Evolutionary conservation across 495 filamentous ascomycete genomes (phyloP), one percentile per base, ranked within the genome.

Genomic region (Chaetomium cochliodes): DNA sequence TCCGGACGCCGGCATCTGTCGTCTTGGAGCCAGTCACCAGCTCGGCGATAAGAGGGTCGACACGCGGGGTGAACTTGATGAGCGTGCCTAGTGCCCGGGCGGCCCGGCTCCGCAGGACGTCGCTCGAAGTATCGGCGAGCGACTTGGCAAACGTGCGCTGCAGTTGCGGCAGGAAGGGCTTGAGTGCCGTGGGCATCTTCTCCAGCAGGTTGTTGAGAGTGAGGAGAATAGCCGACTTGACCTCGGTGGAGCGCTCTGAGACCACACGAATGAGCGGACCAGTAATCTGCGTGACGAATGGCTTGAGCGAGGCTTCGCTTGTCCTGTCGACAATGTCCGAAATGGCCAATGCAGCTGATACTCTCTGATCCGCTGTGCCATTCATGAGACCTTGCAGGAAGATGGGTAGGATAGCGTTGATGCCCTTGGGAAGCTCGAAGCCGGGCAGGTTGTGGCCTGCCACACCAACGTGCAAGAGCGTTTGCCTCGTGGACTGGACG

Each of bases 331-430:
- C 87, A 67, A 98, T 89, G 72, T 98, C 96, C 3, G 92, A 94
- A 67, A 98, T 96, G 9, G 90, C 94, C 54, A 98, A 82, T 62
- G 96, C 96, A 47, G 94, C 85, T 72, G 96, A 89, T 18, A 90
- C 94, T 71, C 92, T 84, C 78, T 98, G 96, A 5, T 98, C 96
- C 13, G 89, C 76, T 20, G 89, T 92, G 62, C 94, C 94, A 70
- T 98, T 97, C 86, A 98, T 94, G 65, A 98, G 84, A 78, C 93
- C 94, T 72, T 98, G 94, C 67, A 98, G 78, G 85, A 98, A 98
- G 69, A 98, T 97, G 4, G 96, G 96, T 54, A 98, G 78, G 65
- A 98, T 88, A 60, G 96, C 92, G 73, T 92, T 97, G 83, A 98
- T 97, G 60, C 94, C 94, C 85, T 98, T 98, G 7, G 94, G 94